A percentile compares a stretch with the other conserved stretches of the same genome.
Evolutionary conservation across 2,329 filamentous ascomycete genomes (phyloP).

Genomic region (Lachnum nothofagi): DNA sequence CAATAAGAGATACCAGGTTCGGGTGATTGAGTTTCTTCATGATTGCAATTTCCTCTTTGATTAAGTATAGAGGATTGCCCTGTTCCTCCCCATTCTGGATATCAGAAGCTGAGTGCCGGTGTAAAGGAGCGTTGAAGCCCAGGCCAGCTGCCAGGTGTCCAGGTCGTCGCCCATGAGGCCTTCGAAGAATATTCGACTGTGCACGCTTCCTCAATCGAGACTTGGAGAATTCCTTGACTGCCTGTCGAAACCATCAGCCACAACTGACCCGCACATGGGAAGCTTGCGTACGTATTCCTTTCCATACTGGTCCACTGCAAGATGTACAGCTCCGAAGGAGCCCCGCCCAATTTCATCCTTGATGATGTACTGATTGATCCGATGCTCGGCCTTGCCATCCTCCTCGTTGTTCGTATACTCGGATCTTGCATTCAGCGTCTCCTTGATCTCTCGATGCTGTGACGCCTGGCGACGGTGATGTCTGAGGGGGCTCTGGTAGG

Average conservation of each 20-base stretch:
- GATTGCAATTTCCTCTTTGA: constrained; percentile 93
- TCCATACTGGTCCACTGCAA: constrained; percentile 84
- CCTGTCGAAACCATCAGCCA: constrained; percentile 47
- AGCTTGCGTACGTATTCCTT: constrained; percentile 73
- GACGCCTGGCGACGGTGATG: constrained; percentile 60
- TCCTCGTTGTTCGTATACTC: constrained; percentile 80
- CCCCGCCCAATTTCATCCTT: constrained; percentile 94
- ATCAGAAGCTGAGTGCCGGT: constrained; percentile 52
- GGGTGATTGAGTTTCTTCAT: constrained; percentile 98
- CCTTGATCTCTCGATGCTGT: constrained; percentile 62
- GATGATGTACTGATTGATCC: constrained; percentile 93
- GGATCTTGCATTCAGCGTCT: constrained; percentile 85
- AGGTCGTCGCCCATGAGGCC: constrained; percentile 50
- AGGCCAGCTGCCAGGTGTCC: constrained; percentile 41
- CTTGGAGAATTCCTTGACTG: constrained; percentile 97
- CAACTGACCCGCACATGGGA: neutral
- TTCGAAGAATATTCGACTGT: constrained; percentile 78
- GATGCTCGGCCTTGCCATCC: constrained; percentile 74
- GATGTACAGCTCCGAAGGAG: constrained; percentile 89
- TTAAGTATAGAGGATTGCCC: constrained; percentile 70
- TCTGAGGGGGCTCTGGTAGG: constrained; percentile 54
- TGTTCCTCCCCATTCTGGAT: constrained; percentile 55
- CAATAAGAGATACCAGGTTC: constrained; percentile 87
- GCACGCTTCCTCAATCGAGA: constrained; percentile 80
- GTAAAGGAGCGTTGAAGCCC: constrained; percentile 36